Percentiles rank a stretch among this genome's conserved stretches.
These are phyloP conservation scores for Flaveria bidentis DNA, from an alignment of 129 eudicot species.

Conservation along the genomic window DNA sequence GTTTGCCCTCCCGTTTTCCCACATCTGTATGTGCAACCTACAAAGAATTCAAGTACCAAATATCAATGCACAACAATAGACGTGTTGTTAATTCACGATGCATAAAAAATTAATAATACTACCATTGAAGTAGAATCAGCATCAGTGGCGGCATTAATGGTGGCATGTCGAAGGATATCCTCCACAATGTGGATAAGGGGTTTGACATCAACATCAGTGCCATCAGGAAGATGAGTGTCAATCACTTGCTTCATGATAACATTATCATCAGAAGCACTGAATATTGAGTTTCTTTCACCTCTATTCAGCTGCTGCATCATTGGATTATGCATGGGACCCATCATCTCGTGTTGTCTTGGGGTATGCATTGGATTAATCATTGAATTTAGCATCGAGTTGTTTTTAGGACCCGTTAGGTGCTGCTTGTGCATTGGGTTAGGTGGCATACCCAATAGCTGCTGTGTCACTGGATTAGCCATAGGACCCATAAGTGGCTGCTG, in stretches of 20 bases:
- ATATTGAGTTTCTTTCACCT: slow-evolving; percentile 50
- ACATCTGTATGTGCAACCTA: slow-evolving; percentile 34
- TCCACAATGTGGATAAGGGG: slow-evolving; percentile 58
- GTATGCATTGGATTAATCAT: slow-evolving; percentile 23
- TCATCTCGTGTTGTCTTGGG: slow-evolving; percentile 37
- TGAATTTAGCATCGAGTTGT: slow-evolving; percentile 28
- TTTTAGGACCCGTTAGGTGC: slow-evolving; percentile 35
- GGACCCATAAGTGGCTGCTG: slow-evolving; percentile 38
- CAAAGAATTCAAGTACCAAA: slow-evolving; percentile 7
- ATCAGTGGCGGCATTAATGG: slow-evolving; percentile 38
- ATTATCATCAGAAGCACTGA: slow-evolving; percentile 59
- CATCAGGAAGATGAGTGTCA: slow-evolving; percentile 60
- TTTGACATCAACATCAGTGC: slow-evolving; percentile 53
- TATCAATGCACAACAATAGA: slow-evolving; percentile 21
- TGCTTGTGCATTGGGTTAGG: slow-evolving; percentile 37
- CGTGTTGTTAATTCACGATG: background rate
- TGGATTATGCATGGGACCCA: slow-evolving; percentile 30
- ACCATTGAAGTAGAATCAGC: slow-evolving; percentile 36
- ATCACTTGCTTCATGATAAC: slow-evolving; percentile 59
- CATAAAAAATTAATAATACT: background rate
- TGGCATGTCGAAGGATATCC: slow-evolving; percentile 52
- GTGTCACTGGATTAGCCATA: slow-evolving; percentile 34
- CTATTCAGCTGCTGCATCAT: slow-evolving; percentile 32
- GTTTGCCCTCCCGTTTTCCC: slow-evolving; percentile 33
- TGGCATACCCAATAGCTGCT: slow-evolving; percentile 31